Evolutionary conservation across 257 asterid species (phyloP).

Genomic region (Salvia splendens): DNA sequence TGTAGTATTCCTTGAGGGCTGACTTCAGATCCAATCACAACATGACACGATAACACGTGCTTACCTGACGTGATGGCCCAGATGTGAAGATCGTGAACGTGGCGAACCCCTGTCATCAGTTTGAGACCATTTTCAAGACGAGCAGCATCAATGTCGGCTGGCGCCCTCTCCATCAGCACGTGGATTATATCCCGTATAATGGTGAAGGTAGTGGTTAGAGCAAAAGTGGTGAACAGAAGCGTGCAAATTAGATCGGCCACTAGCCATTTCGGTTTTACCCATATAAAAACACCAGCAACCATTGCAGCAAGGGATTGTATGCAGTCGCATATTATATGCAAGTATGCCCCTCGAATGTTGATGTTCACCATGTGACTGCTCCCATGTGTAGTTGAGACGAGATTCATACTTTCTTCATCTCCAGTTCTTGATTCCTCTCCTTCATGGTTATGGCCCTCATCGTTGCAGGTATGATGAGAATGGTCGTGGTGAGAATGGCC

Average conservation of each 20-base stretch:
- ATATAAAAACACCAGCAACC: conserved; percentile 74
- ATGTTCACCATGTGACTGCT: conserved; percentile 45
- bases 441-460: conserved; percentile 33
- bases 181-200: conserved; percentile 55
- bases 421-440: conserved; percentile 31
- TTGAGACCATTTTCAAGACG: conserved; percentile 55
- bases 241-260: conserved; percentile 72
- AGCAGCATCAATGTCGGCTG: conserved; percentile 51
- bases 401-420: conserved; percentile 38
- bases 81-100: conserved; percentile 75
- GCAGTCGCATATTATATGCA: conserved; percentile 69
- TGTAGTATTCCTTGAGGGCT: conserved; percentile 46
- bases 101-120: conserved; percentile 51
- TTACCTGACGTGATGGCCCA: conserved; percentile 75
- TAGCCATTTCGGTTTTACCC: conserved; percentile 72
- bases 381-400: conserved; percentile 38
- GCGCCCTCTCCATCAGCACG: conserved; percentile 73
- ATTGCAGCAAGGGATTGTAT: conserved; percentile 81
- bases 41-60: conserved; percentile 64
- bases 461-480: conserved; percentile 6
- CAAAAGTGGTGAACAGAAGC: conserved; percentile 51
- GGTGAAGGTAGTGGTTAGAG: conserved; percentile 55
- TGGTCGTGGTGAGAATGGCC: conserved; percentile 41
- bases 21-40: conserved; percentile 48
- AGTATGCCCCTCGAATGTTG: conserved; percentile 77